Evolutionary conservation across 352 stramenopile species (phyloP), one percentile per base, ranked within the genome.

Genomic region (Phytophthora idaei): DNA sequence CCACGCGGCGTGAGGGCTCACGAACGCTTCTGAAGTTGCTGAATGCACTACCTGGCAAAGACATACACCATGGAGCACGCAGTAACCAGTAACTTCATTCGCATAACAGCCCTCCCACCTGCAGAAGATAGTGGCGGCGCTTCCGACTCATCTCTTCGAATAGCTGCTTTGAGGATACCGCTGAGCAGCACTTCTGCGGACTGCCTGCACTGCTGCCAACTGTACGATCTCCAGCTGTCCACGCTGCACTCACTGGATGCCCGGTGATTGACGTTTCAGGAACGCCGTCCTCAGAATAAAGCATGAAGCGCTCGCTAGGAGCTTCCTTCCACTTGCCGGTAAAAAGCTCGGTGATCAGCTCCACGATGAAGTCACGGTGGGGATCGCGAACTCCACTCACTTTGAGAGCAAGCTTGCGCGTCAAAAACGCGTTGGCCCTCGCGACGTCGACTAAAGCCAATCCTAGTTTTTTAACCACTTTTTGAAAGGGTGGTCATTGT

Each of bases 401-500:
- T 4, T 29, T 3, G 5, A 29, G 1, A 15, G 42, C 42, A 4
- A 49, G 6, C 42, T 49, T 49, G 42, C 17, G 42, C 2, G 42
- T 49, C 6, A 31, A 17, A 7, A 15, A 49, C 17, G 42, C 17
- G 15, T 49, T 49, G 2, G 42, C 3, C 2, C 42, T n/a, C 7
- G 17, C 42, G 7, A 28, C 11, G 6, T 48, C 17, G 1, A 74
- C 32, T 14, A 3, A 41, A 50, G 53, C 53, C 27, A 60, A 25
- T 9, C 15, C 25, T 11, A 60, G 14, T 41, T 60, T 44, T 4
- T 53, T 61, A 7, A 31, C 11, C 42, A 55, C 1, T 37, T 61
- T 15, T 61, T 61, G 31, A 61, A 46, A 7, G 28, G 51, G 27
- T 51, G 53, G 15, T 27, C 42, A 28, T 36, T 9, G 2, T 28